phyloP scores from a whole-genome alignment of 2,329 filamentous ascomycete species.

The Coniochaeta sp. region DNA sequence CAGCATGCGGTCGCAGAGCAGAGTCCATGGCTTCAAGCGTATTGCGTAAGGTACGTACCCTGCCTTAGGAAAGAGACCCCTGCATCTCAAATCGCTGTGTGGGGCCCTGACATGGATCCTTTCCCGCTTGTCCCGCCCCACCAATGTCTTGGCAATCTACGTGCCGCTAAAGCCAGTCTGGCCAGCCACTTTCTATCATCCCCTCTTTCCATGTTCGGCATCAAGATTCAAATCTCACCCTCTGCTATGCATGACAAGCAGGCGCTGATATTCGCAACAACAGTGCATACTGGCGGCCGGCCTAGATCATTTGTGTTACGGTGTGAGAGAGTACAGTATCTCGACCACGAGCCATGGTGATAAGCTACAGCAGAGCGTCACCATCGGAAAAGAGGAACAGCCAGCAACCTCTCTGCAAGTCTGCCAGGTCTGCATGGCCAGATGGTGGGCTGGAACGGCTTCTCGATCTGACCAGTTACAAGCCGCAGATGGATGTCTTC shows the following conservation, averaged over 20 bases:
- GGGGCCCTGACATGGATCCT: slow-evolving; percentile 1
- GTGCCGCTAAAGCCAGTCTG: background rate
- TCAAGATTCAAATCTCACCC: background rate
- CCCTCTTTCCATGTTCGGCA: background rate
- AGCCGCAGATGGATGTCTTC: background rate
- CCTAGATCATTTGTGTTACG: background rate
- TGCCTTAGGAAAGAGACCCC: no score
- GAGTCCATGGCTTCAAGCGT: no score
- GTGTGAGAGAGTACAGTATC: no score
- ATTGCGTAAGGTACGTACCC: no score
- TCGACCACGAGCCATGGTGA: background rate
- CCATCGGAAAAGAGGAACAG: background rate
- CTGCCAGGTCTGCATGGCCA: background rate
- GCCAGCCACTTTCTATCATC: background rate
- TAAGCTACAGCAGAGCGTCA: background rate
- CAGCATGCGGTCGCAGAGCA: no score
- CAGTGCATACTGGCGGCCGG: background rate
- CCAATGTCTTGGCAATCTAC: background rate
- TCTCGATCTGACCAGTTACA: background rate
- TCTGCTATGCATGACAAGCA: background rate
- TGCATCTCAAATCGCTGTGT: background rate
- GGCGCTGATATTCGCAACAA: background rate
- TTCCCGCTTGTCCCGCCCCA: slow-evolving; percentile 3
- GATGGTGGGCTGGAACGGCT: background rate
- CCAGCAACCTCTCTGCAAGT: background rate